Evolutionary conservation across 352 stramenopile genomes (phyloP), one percentile per base, ranked within the genome.

Genomic region (Globisporangium polare): DNA sequence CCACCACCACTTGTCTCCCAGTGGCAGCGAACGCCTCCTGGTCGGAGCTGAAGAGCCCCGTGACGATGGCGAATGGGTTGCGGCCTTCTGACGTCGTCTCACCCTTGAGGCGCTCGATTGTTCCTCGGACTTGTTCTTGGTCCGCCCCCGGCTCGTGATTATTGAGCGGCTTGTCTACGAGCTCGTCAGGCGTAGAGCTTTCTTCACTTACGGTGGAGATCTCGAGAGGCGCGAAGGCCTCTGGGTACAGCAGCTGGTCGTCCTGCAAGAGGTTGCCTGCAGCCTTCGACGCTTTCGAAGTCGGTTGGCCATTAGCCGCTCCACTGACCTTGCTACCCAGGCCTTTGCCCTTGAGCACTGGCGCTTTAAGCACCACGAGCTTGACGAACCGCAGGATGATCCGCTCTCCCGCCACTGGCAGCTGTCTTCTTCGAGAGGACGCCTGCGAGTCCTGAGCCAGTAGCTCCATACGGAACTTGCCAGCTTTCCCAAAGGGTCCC

Each of bases 401-500:
- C 3, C 62, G 65, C 45, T 90, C 80, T 0, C 83, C 78, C 31
- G 56, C 29, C 5, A 20, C 29, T n/a, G 77, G 78, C 9, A 41
- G 26, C 3, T 7, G 49, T 31, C 50, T 53, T 12, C 37, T 7
- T 55, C 5, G 2, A 13, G 18, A n/a, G 22, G 7, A n/a, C 53
- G 15, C 15, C 33, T 15, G 10, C 33, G 9, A 15, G 33, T 39
- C 33, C 33, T 15, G 31, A 43, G 46, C 20, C 20, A 55, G 37
- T 20, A 90, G 54, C 13, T 72, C 63, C 26, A 90, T 66, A 6
- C 78, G 75, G 41, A 87, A 89, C 65, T 96, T 96, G 45, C 83
- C 87, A 18, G 80, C 75, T 60, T 94, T 96, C 4, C 87, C 87
- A 68, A 96, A 96, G 18, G 85, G 78, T 5, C 75, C 81, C 2